Percentiles rank a stretch among this genome's conserved stretches.
Conservation (phyloP, 2,329 filamentous ascomycete species). For the Colletotrichum noveboracense region DNA sequence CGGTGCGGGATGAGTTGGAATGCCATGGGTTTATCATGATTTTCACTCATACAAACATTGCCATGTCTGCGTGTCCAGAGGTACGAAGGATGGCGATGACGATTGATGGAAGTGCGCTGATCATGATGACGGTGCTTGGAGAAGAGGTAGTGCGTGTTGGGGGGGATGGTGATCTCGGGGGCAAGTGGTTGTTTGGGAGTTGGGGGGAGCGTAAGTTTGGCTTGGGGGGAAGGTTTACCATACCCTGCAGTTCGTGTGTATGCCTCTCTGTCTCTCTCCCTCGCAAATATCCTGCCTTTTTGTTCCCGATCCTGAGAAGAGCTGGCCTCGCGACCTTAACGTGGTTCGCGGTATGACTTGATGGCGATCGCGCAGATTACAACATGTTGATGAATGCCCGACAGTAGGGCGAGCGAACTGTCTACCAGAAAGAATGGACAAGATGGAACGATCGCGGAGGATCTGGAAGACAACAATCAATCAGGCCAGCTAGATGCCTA, state of each 20-base stretch:
- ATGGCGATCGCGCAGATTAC: constrained; percentile 16
- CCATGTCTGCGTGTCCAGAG: constrained; percentile 10
- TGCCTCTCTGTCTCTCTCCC: background rate
- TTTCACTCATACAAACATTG: constrained; percentile 21
- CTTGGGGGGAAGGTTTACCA: constrained; percentile 19
- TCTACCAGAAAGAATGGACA: constrained; percentile 16
- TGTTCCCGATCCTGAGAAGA: background rate
- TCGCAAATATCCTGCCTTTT: background rate
- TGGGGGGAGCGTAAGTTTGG: constrained; percentile 7
- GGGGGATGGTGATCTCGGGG: background rate
- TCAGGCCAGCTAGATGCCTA: constrained; percentile 13
- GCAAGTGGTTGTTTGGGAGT: background rate
- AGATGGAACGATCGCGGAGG: constrained; percentile 11
- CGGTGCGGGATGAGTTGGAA: constrained; percentile 18
- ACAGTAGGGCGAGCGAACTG: background rate
- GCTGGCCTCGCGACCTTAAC: constrained; percentile 15
- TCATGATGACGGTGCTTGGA: background rate
- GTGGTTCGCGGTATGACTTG: constrained; percentile 16
- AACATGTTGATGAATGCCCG: constrained; percentile 14
- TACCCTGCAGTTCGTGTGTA: constrained; percentile 20
- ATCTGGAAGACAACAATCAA: constrained; percentile 6
- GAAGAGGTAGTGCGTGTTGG: background rate
- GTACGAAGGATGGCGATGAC: background rate
- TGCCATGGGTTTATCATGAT: constrained; percentile 16
- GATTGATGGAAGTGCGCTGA: background rate